Base-by-base conservation (phyloP, 495 filamentous ascomycete genomes). In the Pseudomonodictys pantanalensis region DNA sequence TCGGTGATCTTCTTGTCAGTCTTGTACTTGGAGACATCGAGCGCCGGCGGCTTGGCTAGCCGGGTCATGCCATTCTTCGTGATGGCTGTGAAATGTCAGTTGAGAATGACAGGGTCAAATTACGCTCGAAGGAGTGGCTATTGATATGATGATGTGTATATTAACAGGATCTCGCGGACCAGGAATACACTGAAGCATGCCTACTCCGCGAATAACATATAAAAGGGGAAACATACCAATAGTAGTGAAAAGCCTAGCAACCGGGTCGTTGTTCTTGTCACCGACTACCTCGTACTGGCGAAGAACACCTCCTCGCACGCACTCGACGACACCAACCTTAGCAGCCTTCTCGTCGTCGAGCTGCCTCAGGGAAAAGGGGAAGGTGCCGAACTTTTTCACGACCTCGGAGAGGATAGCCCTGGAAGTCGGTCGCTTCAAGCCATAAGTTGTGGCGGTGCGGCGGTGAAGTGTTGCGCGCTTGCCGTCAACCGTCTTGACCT, bases 1-100 rank as follows among this genome's bases (percentile, higher is more conserved):
- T 97, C 92, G 56, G 86, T 88, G 71, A 98, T 93, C 83, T 96
- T 96, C 83, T 98, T 97, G 73, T 97, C 90, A 2, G 88, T 85
- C 81, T 92, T 90, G 80, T 85, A 81, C 75, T 91, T 88, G 67
- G 78, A 78, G 43, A 93, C 69, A 66, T 97, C 89, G 18, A 82
- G 76, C 8, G 83, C 72, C 54, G 87, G 83, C 22, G 93, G 87
- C 6, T 82, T 85, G 38, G 89, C 85, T 24, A 98, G 76, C 73
- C 88, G 89, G 67, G 86, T 87, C 71, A 98, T 75, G 66, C 93
- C 93, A 73, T 96, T 95, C 85, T 97, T 98, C 58, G 92, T 97
- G 76, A 97, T 92, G 53, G 91, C 95, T 97, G 52, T 15, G 12
- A 23, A 39, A 32, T 6, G 30, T 52, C 20, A 52, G 49, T 22